phyloP scores from a whole-genome alignment of 2,329 filamentous ascomycete species.

The Talaromyces sp. region DNA sequence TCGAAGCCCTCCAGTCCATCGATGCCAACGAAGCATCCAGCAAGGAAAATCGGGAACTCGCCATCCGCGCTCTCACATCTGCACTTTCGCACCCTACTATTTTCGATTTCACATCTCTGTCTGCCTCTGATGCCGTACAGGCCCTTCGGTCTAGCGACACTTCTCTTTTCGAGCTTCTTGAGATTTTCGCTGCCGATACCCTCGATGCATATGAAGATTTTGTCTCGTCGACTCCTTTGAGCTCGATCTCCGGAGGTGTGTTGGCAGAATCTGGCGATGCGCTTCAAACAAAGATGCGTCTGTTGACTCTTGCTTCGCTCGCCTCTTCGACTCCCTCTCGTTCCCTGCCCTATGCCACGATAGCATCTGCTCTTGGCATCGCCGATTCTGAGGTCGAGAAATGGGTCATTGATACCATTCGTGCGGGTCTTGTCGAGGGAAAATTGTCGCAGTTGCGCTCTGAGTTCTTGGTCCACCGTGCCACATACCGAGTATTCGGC shows the following conservation, averaged over 20 bases:
- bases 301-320: conserved; percentile 86
- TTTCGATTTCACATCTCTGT: conserved; percentile 71
- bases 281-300: conserved; percentile 91
- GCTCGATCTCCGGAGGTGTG: conserved; percentile 74
- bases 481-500: conserved; percentile 93
- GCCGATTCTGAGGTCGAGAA: conserved; percentile 83
- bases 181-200: conserved; percentile 91
- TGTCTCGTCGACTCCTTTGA: conserved; percentile 57
- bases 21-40: conserved; percentile 56
- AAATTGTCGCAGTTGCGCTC: conserved; percentile 90
- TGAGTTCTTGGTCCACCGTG: conserved; percentile 92
- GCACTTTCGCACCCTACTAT: conserved; percentile 65
- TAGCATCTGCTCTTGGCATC: conserved; percentile 81
- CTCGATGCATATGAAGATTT: conserved; percentile 96
- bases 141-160: conserved; percentile 80
- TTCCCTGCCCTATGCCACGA: conserved; percentile 82
- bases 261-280: conserved; percentile 72
- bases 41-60: conserved; percentile 56
- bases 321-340: conserved; percentile 79
- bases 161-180: conserved; percentile 84
- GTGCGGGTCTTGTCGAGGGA: conserved; percentile 90
- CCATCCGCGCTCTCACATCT: conserved; percentile 62
- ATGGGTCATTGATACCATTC: conserved; percentile 98
- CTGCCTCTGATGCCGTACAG: conserved; percentile 72
- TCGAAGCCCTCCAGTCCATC: conserved; percentile 75